Percentiles rank a stretch among this genome's conserved stretches.
Conservation (phyloP, 2,329 filamentous ascomycete genomes). For the Hypoxylon sp. region DNA sequence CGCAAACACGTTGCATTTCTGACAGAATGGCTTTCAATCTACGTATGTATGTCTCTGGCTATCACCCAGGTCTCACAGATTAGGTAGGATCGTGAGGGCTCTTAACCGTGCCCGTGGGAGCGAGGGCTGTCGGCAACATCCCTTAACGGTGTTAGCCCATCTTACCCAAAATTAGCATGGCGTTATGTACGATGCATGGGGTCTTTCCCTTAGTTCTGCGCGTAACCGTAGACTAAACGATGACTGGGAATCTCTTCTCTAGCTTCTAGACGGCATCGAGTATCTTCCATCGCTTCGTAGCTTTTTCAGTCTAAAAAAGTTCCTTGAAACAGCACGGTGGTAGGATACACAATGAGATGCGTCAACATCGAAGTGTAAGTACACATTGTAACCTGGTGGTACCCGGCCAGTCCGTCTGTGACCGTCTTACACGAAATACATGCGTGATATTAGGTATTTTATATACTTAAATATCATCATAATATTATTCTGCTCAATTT, state of each 20-base stretch:
- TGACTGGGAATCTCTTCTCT: conserved; percentile 17
- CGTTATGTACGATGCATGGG: conserved; percentile 34
- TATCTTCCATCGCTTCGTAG: conserved; percentile 11
- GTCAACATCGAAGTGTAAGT: neutral
- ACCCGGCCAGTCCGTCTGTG: conserved; percentile 18
- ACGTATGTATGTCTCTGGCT: conserved; percentile 45
- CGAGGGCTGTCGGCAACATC: conserved; percentile 33
- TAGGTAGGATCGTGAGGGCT: conserved; percentile 45
- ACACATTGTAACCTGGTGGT: conserved; percentile 10
- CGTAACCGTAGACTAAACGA: conserved; percentile 23
- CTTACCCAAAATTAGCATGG: conserved; percentile 36
- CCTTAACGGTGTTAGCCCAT: conserved; percentile 31
- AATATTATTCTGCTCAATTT: conserved; percentile 12
- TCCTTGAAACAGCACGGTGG: conserved; percentile 7
- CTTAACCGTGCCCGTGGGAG: conserved; percentile 39
- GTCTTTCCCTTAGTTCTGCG: conserved; percentile 20
- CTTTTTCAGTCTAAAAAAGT: conserved; percentile 22
- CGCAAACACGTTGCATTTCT: conserved; percentile 49
- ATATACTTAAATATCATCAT: conserved; percentile 13
- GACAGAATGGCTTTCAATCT: conserved; percentile 42
- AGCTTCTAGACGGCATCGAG: conserved; percentile 23
- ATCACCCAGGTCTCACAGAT: conserved; percentile 39
- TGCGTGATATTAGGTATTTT: conserved; percentile 2
- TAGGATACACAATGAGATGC: conserved; percentile 12
- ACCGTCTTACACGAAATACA: conserved; percentile 20